Evolutionary conservation across 176 grass and related monocot species (phyloP).

Genomic region (Melocanna baccifera): DNA sequence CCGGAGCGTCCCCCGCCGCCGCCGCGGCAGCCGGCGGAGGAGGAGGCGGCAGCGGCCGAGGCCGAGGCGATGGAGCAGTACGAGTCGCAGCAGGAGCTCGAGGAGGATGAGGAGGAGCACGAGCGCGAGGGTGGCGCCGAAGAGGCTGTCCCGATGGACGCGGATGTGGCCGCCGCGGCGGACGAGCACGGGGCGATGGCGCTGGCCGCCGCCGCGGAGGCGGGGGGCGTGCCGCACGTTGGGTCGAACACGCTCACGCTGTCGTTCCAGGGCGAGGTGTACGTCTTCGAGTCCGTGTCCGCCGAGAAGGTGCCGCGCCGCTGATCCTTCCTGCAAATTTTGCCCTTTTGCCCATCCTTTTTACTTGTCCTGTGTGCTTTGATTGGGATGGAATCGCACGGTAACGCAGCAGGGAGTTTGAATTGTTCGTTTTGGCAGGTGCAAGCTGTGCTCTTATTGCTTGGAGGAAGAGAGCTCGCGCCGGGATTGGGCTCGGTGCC

Average conservation of each 20-base stretch:
- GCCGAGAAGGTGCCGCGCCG: constrained; percentile 67
- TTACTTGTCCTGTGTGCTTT: background rate
- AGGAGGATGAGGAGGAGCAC: constrained; percentile 27
- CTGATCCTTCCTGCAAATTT: background rate
- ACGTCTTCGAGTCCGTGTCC: constrained; percentile 92
- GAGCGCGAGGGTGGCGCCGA: constrained; percentile 32
- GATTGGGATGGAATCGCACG: background rate
- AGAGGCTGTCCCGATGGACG: constrained; percentile 52
- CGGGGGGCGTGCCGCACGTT: constrained; percentile 18
- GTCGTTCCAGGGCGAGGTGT: constrained; percentile 90
- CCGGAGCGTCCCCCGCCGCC: constrained; percentile 36
- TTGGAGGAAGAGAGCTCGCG: constrained; percentile 82
- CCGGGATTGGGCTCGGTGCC: constrained; percentile 35
- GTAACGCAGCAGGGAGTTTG: background rate
- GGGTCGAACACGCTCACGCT: constrained; percentile 67
- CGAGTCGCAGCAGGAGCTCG: constrained; percentile 24
- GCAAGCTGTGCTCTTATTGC: constrained; percentile 85
- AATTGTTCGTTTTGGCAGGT: constrained; percentile 46
- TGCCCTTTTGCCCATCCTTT: background rate
- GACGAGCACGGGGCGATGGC: constrained; percentile 42
- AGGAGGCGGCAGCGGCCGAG: constrained; percentile 34
- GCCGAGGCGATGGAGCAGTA: constrained; percentile 48
- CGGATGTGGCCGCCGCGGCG: constrained; percentile 38
- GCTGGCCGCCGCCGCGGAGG: background rate
- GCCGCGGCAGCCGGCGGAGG: background rate